Percentiles rank a stretch among this genome's conserved stretches.
These are phyloP conservation scores for Ceratobasidium sp. DNA, from an alignment of 1,284 basidiomycete genomes.

Conservation along the genomic window DNA sequence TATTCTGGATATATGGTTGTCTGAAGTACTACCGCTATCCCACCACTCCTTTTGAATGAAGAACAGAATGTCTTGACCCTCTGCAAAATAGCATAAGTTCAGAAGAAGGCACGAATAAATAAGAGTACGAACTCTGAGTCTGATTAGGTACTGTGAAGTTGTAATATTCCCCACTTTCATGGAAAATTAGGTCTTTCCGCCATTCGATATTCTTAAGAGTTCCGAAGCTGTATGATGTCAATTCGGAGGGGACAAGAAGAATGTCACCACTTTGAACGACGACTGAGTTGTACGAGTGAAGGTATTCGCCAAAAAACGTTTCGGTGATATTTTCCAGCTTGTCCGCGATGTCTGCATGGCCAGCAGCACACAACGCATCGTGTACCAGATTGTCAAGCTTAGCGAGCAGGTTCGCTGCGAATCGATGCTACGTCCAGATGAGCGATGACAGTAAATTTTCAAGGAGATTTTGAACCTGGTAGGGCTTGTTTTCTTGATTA, in stretches of 20 bases:
- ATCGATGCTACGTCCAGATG: background rate
- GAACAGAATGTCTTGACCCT: slow-evolving; percentile 1
- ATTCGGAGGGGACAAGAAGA: background rate
- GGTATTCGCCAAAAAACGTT: background rate
- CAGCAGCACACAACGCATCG: background rate
- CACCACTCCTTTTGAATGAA: slow-evolving; percentile 20
- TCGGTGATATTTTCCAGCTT: background rate
- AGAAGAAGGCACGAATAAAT: background rate
- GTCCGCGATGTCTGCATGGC: background rate
- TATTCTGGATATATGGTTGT: background rate
- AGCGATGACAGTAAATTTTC: background rate
- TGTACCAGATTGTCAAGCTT: background rate
- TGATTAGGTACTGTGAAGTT: background rate
- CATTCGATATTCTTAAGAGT: background rate
- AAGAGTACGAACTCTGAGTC: background rate
- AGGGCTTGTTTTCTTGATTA: background rate
- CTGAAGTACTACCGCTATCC: background rate
- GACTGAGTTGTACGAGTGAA: background rate
- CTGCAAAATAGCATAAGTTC: background rate
- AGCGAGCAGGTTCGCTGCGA: background rate
- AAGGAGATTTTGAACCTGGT: too few relatives aligned
- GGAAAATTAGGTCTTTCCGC: background rate
- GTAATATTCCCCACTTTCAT: background rate
- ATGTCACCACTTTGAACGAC: background rate
- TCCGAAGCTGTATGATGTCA: background rate